Percentiles rank a stretch among this genome's conserved stretches.
Conservation (phyloP, 768 basidiomycete species). For the Tricholoma hemisulphureum region DNA sequence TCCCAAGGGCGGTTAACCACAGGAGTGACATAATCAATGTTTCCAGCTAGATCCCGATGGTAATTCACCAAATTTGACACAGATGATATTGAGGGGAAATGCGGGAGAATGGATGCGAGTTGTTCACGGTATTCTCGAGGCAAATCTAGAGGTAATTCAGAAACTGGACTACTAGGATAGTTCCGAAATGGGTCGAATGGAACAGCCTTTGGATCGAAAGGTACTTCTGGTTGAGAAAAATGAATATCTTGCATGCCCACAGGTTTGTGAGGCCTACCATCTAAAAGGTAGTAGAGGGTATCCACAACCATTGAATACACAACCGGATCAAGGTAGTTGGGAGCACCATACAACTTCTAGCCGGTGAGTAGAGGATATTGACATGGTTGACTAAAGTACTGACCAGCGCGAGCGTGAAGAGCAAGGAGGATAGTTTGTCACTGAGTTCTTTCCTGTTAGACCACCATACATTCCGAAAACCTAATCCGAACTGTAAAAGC, state of each 20-base stretch:
- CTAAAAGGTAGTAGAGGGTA: constrained; percentile 69
- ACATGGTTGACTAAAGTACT: constrained; percentile 24
- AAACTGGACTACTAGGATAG: constrained; percentile 52
- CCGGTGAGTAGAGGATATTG: constrained; percentile 4
- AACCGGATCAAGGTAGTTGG: constrained; percentile 52
- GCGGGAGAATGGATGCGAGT: constrained; percentile 56
- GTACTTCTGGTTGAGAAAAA: constrained; percentile 49
- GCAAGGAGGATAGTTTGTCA: constrained; percentile 35
- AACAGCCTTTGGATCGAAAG: constrained; percentile 52
- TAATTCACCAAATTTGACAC: constrained; percentile 60
- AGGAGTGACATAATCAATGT: constrained; percentile 44
- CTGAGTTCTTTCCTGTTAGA: constrained; percentile 45
- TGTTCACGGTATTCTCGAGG: constrained; percentile 59
- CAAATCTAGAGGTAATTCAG: constrained; percentile 53
- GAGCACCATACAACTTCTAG: constrained; percentile 53
- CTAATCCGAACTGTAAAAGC: constrained; percentile 70
- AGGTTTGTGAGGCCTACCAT: constrained; percentile 47
- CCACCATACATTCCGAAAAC: constrained; percentile 62
- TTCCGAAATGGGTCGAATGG: constrained; percentile 62
- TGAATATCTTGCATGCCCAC: neutral
- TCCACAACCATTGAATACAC: constrained; percentile 69
- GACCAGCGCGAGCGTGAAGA: constrained; percentile 57
- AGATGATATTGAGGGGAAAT: constrained; percentile 46
- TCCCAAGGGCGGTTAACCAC: constrained; percentile 83
- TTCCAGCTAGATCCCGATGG: constrained; percentile 54